Evolutionary conservation across 148 eudicot species (phyloP), one percentile per base, ranked within the genome.

Genomic region (Vaccinium darrowii): DNA sequence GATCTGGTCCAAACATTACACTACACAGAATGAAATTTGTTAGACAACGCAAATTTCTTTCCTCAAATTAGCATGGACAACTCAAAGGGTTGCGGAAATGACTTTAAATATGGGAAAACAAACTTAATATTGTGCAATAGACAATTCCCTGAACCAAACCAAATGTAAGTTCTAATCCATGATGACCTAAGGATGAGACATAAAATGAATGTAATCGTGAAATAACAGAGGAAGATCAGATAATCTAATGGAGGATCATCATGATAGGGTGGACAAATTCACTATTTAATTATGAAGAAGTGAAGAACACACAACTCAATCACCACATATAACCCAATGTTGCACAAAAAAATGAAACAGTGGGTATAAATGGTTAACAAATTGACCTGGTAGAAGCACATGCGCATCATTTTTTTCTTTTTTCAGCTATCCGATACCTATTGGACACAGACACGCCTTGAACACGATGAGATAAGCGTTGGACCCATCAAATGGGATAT

Each of bases 1-100:
- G n/a, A 87, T 95, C 98, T 50, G 98, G 98, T 84, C 98, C 98
- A 89, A 95, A 93, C 98, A 95, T 95, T 81, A 95, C 84, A 90
- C 96, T 95, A 88, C 85, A 82, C 50, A 78, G 43, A 49, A 67
- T 7, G 58, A 51, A 49, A 77, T 43, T 16, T 65, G 73, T 78
- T 23, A 78, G 85, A 56, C 49, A 36, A 63, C 50, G 54, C 39
- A n/a, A 78, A 27, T 16, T 25, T n/a, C 39, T 30, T 65, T 82
- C 62, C 82, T 25, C 16, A 14, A 69, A 23, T 15, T 5, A 85
- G 2, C 0, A 53, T 47, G 21, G 27, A 82, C 10, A 60, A 57
- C 75, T 51, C 39, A 43, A 62, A 47, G 12, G 75, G 13, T 62
- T 49, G 36, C 14, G 4, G 65, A 81, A 81, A 63, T 81, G n/a